Evolutionary conservation across 371 early-diverging fungal genomes (phyloP), one percentile per base, ranked within the genome.

Genomic region (Umbelopsis sp.): DNA sequence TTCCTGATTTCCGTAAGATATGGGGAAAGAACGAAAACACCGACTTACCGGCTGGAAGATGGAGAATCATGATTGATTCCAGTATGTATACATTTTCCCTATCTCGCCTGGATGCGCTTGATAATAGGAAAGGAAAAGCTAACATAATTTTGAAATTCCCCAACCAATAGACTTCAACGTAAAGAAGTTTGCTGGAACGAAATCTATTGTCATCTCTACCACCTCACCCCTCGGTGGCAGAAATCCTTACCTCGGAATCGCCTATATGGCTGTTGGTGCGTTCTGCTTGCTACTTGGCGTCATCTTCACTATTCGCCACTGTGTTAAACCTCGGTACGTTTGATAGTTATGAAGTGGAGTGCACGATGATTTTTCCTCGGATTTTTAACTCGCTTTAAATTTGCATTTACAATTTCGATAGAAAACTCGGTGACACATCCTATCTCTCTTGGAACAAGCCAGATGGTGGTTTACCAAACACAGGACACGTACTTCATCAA

Each of bases 1-100:
- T 99, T 67, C 97, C 99, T 50, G 95, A 90, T 64, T 99, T 99
- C 80, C 88, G 98, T 57, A 99, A 99, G 80, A 83, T 99, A 44
- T 99, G 96, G 87, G 96, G 92, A 24, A 84, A 89, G 74, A 91
- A 87, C 67, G 87, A 88, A 50, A 57, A 76, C n/a, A 81, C 86
- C 2, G 71, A 70, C 18, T 80, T 94, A 66, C 50, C 67, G 53
- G 78, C 72, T 32, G 93, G 92, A 18, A 77, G 81, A 50, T 94
- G 93, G 80, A 81, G 88, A 68, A 73, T 93, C 9, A 69, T 78
- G 8, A 82, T 93, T 67, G 89, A 87, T 68, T 84, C 89, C 83
- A 89, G 88, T 87, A 82, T 73, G 80, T 68, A 32, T 32, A 20
- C 9, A 4, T 16, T 12, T 41, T 7, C 12, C 41, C 12, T 1